Base-by-base conservation (phyloP, 2,329 filamentous ascomycete species). In the Lecanicillium sp. region DNA sequence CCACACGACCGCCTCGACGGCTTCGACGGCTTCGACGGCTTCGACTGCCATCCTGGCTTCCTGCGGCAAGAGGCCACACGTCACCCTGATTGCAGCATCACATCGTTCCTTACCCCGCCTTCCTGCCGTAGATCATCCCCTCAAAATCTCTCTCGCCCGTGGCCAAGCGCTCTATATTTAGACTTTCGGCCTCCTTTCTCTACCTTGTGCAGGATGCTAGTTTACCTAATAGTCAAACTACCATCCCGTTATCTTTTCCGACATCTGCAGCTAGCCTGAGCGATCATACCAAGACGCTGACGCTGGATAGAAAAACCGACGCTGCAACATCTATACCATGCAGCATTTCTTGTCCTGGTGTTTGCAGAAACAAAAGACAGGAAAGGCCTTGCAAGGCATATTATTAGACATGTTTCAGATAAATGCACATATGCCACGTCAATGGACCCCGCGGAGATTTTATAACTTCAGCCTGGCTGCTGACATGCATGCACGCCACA, bases 11-110 rank as follows among this genome's bases (percentile, higher is more conserved):
- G 12, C 6, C 3, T 7, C 2, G 5, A 11, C 20, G 19, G 26
- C 36, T 9, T 14, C 4, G 14, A 7, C 21, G n/a, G 12, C 21
- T 8, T 23, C 26, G 26, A 24, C 9, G 14, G 39, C 8, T 20
- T 14, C 23, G 5, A 7, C 8, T 5, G 11, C 21, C 23, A 6
- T 27, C 23, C 23, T 37, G 4, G 20, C 23, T 21, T 29, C n/a
- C n/a, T n/a, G n/a, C 14, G 26, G 21, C 11, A 38, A 38, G 43
- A 17, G 24, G 43, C 38, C 24, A 45, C 43, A 30, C 33, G 33
- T 38, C 43, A 37, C 32, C 6, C 14, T 17, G 17, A 17, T 20
- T 44, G 42, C 42, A 44, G 43, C 36, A 47, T 40, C 44, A 40
- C 44, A 47, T 39, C 36, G 44, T 27, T 19, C 6, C 19, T 20